Conservation (phyloP, 1,139 yeast species). For the Protomyces lactucae-debilis region DNA sequence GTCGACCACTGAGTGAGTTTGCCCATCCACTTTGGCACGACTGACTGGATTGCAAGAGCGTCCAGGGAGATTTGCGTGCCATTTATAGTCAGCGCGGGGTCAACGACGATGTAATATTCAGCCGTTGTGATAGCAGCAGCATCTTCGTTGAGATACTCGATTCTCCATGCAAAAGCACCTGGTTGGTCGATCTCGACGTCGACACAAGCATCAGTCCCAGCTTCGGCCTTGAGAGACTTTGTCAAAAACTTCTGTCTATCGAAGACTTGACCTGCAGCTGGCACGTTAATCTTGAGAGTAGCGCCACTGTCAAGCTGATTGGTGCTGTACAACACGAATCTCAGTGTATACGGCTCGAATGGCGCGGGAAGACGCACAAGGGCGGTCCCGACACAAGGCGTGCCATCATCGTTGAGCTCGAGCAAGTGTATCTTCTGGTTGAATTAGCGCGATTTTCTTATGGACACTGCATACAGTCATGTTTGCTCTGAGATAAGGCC, state of each 20-base stretch:
- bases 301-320: constrained; percentile 68
- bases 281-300: constrained; percentile 68
- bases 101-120: constrained; percentile 73
- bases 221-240: constrained; percentile 46
- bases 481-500: no score
- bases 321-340: constrained; percentile 68
- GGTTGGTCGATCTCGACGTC: constrained; percentile 63
- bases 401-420: constrained; percentile 15
- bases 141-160: constrained; percentile 11
- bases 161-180: constrained; percentile 62
- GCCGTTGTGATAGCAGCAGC: constrained; percentile 16
- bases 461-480: no score
- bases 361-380: constrained; percentile 47
- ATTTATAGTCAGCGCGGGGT: constrained; percentile 63
- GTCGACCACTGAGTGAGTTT: constrained; percentile 57
- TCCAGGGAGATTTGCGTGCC: constrained; percentile 63
- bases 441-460: no score
- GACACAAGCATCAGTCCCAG: constrained; percentile 50
- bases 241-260: constrained; percentile 54
- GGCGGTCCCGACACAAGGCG: constrained; percentile 11
- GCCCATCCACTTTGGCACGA: constrained; percentile 91
- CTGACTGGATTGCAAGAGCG: constrained; percentile 76
- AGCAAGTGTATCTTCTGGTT: constrained; percentile 3
- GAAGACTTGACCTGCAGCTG: constrained; percentile 48
- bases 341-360: constrained; percentile 48